Conservation (phyloP, 2,329 filamentous ascomycete species). For the Chaetomiaceae sp. region DNA sequence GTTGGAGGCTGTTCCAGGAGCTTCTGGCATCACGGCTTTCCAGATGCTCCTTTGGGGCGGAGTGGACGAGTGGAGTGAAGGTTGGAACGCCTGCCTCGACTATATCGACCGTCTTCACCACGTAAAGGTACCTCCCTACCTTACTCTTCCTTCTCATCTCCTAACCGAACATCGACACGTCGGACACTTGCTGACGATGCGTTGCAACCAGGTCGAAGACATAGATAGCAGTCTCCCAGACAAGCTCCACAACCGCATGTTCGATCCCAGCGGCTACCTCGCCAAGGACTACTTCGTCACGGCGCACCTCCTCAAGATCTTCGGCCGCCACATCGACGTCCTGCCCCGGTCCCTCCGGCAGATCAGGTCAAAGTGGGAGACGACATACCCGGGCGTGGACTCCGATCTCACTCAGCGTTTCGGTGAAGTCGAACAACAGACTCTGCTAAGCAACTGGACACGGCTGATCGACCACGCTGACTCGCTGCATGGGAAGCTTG, state of each 20-base stretch:
- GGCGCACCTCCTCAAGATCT: conserved; percentile 3
- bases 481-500: neutral
- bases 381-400: neutral
- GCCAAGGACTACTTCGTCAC: conserved; percentile 5
- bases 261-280: neutral
- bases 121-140: neutral
- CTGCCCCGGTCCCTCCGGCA: neutral
- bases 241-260: neutral
- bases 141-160: neutral
- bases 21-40: neutral
- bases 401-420: neutral
- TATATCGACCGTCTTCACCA: neutral
- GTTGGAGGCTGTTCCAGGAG: neutral
- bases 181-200: neutral
- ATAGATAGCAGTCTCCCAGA: neutral
- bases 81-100: neutral
- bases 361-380: neutral
- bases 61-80: neutral
- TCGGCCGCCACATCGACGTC: conserved; percentile 1
- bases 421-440: neutral
- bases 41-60: conserved; percentile 4
- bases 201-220: neutral
- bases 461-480: neutral
- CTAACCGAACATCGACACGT: neutral
- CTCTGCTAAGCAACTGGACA: neutral